These are phyloP conservation scores for Chenopodium berlandieri DNA, from an alignment of 148 eudicot genomes.

Conservation along the genomic window DNA sequence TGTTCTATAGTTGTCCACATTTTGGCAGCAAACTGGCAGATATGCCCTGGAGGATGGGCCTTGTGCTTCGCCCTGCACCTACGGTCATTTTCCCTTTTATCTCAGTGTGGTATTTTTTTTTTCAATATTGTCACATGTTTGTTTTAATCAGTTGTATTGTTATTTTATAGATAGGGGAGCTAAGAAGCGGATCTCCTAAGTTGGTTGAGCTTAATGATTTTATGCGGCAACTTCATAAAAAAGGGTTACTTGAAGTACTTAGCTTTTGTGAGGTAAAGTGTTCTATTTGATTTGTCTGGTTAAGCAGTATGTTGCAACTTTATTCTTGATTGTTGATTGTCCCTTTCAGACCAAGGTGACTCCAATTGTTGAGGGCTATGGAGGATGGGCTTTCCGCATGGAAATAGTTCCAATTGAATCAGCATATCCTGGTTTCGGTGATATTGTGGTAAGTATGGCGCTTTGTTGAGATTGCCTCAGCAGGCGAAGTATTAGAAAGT, in stretches of 20 bases:
- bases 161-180: slow-evolving; percentile 72
- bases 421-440: slow-evolving; percentile 99
- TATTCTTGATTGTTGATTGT: slow-evolving; percentile 11
- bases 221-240: slow-evolving; percentile 75
- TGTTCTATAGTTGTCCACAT: slow-evolving; percentile 97
- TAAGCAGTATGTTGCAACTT: background rate
- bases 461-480: slow-evolving; percentile 2
- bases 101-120: background rate
- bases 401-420: slow-evolving; percentile 96
- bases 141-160: slow-evolving; percentile 8
- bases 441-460: slow-evolving; percentile 77
- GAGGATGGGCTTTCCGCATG: slow-evolving; percentile 98
- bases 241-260: slow-evolving; percentile 75
- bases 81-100: slow-evolving; percentile 35
- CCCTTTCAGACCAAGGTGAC: slow-evolving; percentile 89
- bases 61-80: slow-evolving; percentile 99
- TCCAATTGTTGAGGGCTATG: slow-evolving; percentile 97
- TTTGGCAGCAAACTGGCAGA: slow-evolving; percentile 98
- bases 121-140: background rate
- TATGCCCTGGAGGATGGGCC: slow-evolving; percentile 99
- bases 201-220: slow-evolving; percentile 89
- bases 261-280: slow-evolving; percentile 93
- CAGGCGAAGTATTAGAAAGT: background rate
- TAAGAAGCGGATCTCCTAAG: slow-evolving; percentile 95
- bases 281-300: background rate